Evolutionary conservation across 2,329 filamentous ascomycete species (phyloP).

Genomic region (Aspergillus hortae): DNA sequence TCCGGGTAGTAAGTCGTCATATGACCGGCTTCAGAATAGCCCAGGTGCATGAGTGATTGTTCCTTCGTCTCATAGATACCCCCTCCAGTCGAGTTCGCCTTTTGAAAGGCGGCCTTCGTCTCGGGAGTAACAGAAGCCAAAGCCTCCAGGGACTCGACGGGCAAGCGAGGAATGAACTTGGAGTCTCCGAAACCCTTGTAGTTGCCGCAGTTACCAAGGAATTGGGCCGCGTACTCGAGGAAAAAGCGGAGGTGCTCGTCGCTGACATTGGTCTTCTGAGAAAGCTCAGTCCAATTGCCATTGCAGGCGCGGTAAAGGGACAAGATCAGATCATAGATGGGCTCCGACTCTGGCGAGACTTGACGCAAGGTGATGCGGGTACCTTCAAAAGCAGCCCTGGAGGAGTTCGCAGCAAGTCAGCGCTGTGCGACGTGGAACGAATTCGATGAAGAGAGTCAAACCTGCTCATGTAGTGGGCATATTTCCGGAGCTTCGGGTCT

Average conservation of each 20-base stretch:
- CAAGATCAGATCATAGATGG: constrained; percentile 77
- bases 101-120: constrained; percentile 62
- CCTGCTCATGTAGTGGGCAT: constrained; percentile 86
- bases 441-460: constrained; percentile 33
- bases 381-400: constrained; percentile 71
- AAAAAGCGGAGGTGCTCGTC: constrained; percentile 64
- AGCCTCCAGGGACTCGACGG: constrained; percentile 60
- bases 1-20: constrained; percentile 81
- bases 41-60: constrained; percentile 67
- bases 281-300: constrained; percentile 69
- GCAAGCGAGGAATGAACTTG: constrained; percentile 74
- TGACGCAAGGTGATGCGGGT: constrained; percentile 76
- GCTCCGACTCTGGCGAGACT: constrained; percentile 75
- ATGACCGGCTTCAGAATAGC: constrained; percentile 70
- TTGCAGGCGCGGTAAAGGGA: constrained; percentile 62
- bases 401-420: constrained; percentile 8
- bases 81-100: constrained; percentile 56
- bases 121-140: constrained; percentile 59
- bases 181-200: constrained; percentile 85
- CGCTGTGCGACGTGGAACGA: neutral
- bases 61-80: constrained; percentile 68
- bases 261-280: constrained; percentile 61
- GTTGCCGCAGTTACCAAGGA: constrained; percentile 76
- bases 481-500: constrained; percentile 68
- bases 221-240: constrained; percentile 73